Base-by-base conservation (phyloP, 768 basidiomycete species). In the Mycena metata region DNA sequence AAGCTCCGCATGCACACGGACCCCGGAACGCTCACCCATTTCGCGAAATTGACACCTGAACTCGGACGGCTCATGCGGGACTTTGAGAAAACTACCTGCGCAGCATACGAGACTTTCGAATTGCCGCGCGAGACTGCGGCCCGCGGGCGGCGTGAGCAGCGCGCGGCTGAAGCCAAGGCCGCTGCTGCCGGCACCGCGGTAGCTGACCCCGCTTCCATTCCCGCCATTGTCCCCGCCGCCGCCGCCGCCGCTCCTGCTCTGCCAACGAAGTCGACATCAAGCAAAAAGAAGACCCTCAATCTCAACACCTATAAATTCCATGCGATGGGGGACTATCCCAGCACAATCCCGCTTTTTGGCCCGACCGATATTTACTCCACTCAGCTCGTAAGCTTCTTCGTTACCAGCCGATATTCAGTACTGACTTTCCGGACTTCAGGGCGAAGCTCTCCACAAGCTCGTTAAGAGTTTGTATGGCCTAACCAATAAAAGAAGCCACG, bases 391-490 rank as follows among this genome's bases (percentile, higher is more conserved):
- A n/a, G 73, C 70, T 23, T 23, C 4, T 6, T 30, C 30, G 30
- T 30, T 30, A 30, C 3, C 30, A 30, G 30, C 30, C 30, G 30
- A 30, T 30, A 30, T 72, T 73, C 43, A 7, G 23, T 23, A 1
- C 52, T 13, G 15, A 23, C n/a, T 24, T 17, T 26, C 15, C 8
- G 21, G 11, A 23, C 24, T 9, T 8, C 45, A 85, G 84, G 82
- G 83, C 0, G 84, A 87, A 63, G 75, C 81, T 0, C 78, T 83
- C 23, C 86, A 87, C 58, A 70, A 75, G 0, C 63, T 73, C 0
- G 72, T 82, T 9, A 86, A 88, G 71, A 66, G 67, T 0, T 74
- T 82, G 39, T 86, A 84, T 54, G 64, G 66, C 0, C 43, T 70
- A 0, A 83, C 80, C 0, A 83, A 82, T 69, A 84, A 84, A 68